Evolutionary conservation across 306 rosid genomes (phyloP).

Genomic region (Glycine soja): DNA sequence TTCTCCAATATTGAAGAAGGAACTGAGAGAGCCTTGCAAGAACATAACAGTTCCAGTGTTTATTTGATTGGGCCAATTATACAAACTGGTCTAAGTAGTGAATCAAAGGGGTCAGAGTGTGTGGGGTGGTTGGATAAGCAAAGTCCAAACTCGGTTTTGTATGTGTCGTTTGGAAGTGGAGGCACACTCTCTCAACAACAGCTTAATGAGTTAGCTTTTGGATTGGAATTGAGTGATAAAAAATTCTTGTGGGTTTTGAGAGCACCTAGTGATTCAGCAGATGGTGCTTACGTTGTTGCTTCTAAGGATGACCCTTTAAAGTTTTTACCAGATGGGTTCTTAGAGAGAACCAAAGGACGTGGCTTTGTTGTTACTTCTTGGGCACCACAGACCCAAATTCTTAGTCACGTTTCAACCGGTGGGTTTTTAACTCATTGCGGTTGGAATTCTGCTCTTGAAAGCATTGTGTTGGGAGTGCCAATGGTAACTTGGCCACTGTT

Average conservation of each 20-base stretch:
- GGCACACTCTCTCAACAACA: conserved; percentile 43
- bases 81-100: background rate
- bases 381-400: conserved; percentile 49
- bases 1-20: conserved; percentile 36
- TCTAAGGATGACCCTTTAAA: conserved; percentile 19
- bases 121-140: conserved; percentile 43
- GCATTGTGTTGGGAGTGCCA: conserved; percentile 40
- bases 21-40: background rate
- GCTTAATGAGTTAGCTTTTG: conserved; percentile 44
- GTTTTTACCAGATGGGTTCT: conserved; percentile 44
- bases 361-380: conserved; percentile 43
- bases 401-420: conserved; percentile 38
- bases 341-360: conserved; percentile 39
- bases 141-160: conserved; percentile 35
- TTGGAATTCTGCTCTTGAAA: conserved; percentile 48
- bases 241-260: conserved; percentile 51
- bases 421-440: conserved; percentile 53
- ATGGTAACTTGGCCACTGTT: conserved; percentile 43
- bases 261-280: conserved; percentile 45
- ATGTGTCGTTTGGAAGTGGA: conserved; percentile 52
- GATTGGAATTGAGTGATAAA: conserved; percentile 46
- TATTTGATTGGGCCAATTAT: conserved; percentile 29
- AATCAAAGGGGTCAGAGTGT: background rate
- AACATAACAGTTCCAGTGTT: background rate
- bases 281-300: conserved; percentile 34